These are phyloP conservation scores for Physcia stellaris DNA, from an alignment of 495 filamentous ascomycete genomes.

Conservation along the genomic window DNA sequence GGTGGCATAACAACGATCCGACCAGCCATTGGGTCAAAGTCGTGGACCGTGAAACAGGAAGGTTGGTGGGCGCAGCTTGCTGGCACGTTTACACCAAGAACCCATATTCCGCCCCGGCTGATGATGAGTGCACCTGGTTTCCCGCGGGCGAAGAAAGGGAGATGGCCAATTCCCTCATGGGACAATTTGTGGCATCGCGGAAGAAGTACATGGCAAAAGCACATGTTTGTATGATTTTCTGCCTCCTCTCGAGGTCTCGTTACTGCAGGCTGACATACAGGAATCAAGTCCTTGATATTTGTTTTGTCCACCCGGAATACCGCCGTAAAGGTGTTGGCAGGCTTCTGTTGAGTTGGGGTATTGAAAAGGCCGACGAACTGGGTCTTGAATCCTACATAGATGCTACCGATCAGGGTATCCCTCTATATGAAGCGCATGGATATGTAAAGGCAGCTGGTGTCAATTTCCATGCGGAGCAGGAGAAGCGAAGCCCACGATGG, in stretches of 20 bases:
- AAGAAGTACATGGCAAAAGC: conserved; percentile 10
- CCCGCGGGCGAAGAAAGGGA: conserved; percentile 13
- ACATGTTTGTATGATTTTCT: conserved; percentile 15
- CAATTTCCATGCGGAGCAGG: no score
- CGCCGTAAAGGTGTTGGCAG: conserved; percentile 22
- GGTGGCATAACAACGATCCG: conserved; percentile 15
- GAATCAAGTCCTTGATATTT: conserved; percentile 17
- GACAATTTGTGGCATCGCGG: conserved; percentile 8
- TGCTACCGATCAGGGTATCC: conserved; percentile 22
- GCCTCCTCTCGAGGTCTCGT: neutral
- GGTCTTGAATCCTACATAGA: conserved; percentile 27
- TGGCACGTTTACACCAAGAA: conserved; percentile 21
- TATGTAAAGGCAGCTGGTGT: conserved; percentile 12
- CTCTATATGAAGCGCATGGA: conserved; percentile 24
- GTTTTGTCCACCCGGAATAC: conserved; percentile 21
- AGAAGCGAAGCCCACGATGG: no score
- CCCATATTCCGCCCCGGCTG: conserved; percentile 11
- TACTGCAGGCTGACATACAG: neutral
- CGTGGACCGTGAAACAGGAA: conserved; percentile 16
- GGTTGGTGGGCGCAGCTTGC: conserved; percentile 17
- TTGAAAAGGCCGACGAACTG: conserved; percentile 25
- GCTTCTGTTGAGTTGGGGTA: conserved; percentile 28
- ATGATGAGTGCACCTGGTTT: conserved; percentile 17
- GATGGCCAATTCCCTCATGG: conserved; percentile 12
- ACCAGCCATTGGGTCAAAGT: conserved; percentile 17